These are phyloP conservation scores for Colletotrichum lentis DNA, from an alignment of 2,329 filamentous ascomycete genomes.

Conservation along the genomic window DNA sequence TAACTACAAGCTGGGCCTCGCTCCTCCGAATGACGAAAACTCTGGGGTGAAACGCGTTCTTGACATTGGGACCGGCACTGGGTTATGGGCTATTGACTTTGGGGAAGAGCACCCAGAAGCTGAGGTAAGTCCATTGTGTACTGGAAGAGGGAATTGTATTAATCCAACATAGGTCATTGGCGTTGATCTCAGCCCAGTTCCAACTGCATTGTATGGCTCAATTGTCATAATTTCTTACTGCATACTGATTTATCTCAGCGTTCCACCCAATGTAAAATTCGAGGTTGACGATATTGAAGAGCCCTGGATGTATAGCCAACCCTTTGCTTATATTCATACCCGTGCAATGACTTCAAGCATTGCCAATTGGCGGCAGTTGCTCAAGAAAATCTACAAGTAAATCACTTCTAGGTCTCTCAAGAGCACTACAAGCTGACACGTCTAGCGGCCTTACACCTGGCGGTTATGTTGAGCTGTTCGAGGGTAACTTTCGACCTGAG, in stretches of 20 bases:
- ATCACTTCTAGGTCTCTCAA: background rate
- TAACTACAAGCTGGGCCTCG: slow-evolving; percentile 43
- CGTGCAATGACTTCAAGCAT: slow-evolving; percentile 53
- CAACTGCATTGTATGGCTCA: slow-evolving; percentile 40
- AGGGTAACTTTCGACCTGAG: slow-evolving; percentile 45
- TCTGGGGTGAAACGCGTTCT: slow-evolving; percentile 38
- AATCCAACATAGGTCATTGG: slow-evolving; percentile 43
- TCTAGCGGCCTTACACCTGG: slow-evolving; percentile 48
- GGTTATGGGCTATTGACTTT: slow-evolving; percentile 31
- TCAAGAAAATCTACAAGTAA: slow-evolving; percentile 54
- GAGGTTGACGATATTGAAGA: background rate
- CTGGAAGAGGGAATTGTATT: slow-evolving; percentile 47
- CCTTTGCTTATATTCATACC: background rate
- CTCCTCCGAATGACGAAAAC: slow-evolving; percentile 39
- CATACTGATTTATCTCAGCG: slow-evolving; percentile 42
- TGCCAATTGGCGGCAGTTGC: slow-evolving; percentile 51
- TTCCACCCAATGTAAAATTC: slow-evolving; percentile 65
- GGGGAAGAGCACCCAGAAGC: slow-evolving; percentile 41
- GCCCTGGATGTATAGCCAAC: background rate
- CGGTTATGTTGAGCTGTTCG: slow-evolving; percentile 51
- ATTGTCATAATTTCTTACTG: slow-evolving; percentile 31
- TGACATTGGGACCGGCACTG: slow-evolving; percentile 20
- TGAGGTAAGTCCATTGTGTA: slow-evolving; percentile 40
- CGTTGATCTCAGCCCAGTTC: slow-evolving; percentile 47
- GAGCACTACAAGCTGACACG: background rate